Conservation (phyloP, 2,329 filamentous ascomycete genomes). For the Fusarium incarnatum region DNA sequence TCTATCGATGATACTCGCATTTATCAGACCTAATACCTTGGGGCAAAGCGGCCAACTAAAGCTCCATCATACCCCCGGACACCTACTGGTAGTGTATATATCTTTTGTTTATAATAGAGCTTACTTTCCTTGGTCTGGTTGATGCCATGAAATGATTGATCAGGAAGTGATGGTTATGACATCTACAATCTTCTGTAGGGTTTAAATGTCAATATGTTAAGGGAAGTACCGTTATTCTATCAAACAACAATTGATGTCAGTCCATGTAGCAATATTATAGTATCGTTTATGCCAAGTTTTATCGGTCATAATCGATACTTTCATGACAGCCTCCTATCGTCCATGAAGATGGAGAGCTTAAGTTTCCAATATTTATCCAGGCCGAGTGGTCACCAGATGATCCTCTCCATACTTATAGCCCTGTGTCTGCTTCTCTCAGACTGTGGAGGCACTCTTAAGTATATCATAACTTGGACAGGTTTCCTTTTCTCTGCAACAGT, state of each 20-base stretch:
- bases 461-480: neutral
- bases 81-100: neutral
- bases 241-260: neutral
- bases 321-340: neutral
- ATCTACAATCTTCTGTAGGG: neutral
- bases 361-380: neutral
- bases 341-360: neutral
- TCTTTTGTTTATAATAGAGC: neutral
- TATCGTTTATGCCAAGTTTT: neutral
- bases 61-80: neutral
- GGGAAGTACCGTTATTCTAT: neutral
- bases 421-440: neutral
- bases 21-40: neutral
- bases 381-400: neutral
- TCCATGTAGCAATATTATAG: neutral
- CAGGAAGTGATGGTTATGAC: neutral
- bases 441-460: neutral
- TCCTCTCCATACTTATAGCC: neutral
- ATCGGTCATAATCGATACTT: neutral
- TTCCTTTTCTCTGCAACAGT: neutral
- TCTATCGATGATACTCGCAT: neutral
- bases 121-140: neutral
- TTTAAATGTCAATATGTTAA: neutral
- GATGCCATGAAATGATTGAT: neutral
- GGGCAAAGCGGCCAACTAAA: neutral